Percentiles rank a stretch among this genome's conserved stretches.
These are phyloP conservation scores for Picochlorum sp. DNA, from an alignment of 139 green algal genomes.

Conservation along the genomic window DNA sequence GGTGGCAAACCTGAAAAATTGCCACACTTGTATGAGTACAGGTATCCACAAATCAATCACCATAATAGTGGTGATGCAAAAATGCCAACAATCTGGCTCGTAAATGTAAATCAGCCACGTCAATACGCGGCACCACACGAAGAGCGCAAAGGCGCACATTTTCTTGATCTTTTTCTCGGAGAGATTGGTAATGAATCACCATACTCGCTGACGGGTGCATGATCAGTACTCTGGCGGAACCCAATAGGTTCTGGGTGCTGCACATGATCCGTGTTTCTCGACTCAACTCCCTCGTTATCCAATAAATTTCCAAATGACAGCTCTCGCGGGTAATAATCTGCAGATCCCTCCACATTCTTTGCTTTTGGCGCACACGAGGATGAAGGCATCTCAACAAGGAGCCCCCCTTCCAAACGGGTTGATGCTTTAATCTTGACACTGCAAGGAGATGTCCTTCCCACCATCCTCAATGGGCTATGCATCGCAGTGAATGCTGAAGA, in stretches of 20 bases:
- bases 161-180: neutral
- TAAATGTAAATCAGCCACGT: too few relatives aligned
- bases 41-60: too few relatives aligned
- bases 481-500: neutral
- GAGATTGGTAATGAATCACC: neutral
- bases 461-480: slow-evolving; percentile 8
- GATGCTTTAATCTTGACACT: slow-evolving; percentile 5
- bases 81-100: too few relatives aligned
- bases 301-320: neutral
- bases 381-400: neutral
- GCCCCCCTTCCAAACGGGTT: neutral
- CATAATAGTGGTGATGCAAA: too few relatives aligned
- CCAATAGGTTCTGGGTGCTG: too few relatives aligned
- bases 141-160: neutral
- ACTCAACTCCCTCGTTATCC: neutral
- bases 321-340: neutral
- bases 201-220: neutral
- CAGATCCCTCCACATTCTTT: too few relatives aligned
- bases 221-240: too few relatives aligned
- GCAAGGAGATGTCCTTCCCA: slow-evolving; percentile 6
- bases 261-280: neutral
- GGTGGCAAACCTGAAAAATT: too few relatives aligned
- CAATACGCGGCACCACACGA: too few relatives aligned
- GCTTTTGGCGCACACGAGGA: too few relatives aligned
- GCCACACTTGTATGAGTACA: too few relatives aligned